Base-by-base conservation (phyloP, 225 moss, liverwort and hornwort genomes). In the Physcomitrium patens region DNA sequence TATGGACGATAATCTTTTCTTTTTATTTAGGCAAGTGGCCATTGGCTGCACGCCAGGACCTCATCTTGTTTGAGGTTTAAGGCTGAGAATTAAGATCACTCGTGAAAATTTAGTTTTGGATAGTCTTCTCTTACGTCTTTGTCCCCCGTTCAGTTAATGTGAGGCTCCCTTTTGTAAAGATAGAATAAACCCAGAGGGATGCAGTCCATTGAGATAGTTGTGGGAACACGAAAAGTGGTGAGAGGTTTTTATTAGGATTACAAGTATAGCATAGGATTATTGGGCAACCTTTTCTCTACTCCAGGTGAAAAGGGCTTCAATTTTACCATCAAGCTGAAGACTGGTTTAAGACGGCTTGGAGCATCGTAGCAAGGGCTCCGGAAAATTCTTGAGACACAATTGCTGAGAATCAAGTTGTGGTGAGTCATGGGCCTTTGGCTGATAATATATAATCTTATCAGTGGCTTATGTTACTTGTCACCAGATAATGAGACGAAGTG, bases 151-250 rank as follows among this genome's bases (percentile, higher is more conserved):
- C 60, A 67, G 52, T 60, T 53, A 11, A 24, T 51, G 67, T 73
- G 60, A 43, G 60, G 73, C 60, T 73, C 43, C 60, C 60, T 51
- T 47, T 59, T 78, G 67, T 59, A 23, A 66, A 26, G 78, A 78
- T 52, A 59, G 50, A 15, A 37, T 4, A 24, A 71, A 59, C 26
- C 14, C 63, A 27, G 63, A 51, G 62, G 14, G 61, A 60, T 50
- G 76, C 24, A 61, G 56, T 43, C 41, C 24, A 48, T 48, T 66
- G 50, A 59, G 42, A 66, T 10, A 14, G 42, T 65, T 3, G 8
- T 47, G 37, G 20, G 56, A 49, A 58, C 26, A 55, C 48, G 12
- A 46, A 31, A 54, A 28, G 19, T 31, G 63, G n/a, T 47, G 22
- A 70, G 50, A 31, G 57, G 47, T 22, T 63, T 28, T 54, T 54